Base-by-base conservation (phyloP, 2,329 filamentous ascomycete genomes). In the Cladosporium sp. region DNA sequence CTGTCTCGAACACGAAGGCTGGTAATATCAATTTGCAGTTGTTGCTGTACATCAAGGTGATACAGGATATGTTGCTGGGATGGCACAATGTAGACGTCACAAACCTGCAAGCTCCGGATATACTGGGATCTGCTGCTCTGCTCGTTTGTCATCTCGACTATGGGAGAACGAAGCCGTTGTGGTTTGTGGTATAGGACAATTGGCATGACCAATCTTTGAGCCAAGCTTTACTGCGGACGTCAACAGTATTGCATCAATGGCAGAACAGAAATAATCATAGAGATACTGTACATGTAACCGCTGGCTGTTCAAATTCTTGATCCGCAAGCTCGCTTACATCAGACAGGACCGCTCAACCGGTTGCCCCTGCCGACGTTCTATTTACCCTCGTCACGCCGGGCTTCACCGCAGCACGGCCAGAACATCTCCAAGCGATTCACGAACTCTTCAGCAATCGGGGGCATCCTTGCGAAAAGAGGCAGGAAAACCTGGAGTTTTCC, bases 351-450 rank as follows among this genome's bases (percentile, higher is more conserved):
- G 30, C 30, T 34, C 11, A 34, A 34, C 30, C 47, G 30, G 47
- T 50, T 50, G 47, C 47, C 30, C 47, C 47, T 19, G 43, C 43
- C 43, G 15, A 47, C 43, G 43, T 28, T 28, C 7, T 6, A 34
- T 19, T 36, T 37, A 34, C 30, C 47, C 11, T 15, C 30, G 12
- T 37, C 17, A 17, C 22, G 22, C 40, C 43, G 42, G 54, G 54
- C 54, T 56, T 56, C 54, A 56, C 54, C 54, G 54, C 42, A 43
- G n/a, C 38, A 22, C 7, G n/a, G 28, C 15, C 43, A 47, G 43
- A 22, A 47, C 37, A 17, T 7, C 5, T n/a, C 25, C 43, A 9
- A 47, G 3, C 43, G 15, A 47, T 20, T 17, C 43, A 47, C 22
- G 25, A 47, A 47, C n/a, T 30, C 43, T 34, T 14, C 12, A 47